Percentiles rank a stretch among this genome's conserved stretches.
phyloP scores from a whole-genome alignment of 2,329 filamentous ascomycete genomes.

The Aspergillus awamori region DNA sequence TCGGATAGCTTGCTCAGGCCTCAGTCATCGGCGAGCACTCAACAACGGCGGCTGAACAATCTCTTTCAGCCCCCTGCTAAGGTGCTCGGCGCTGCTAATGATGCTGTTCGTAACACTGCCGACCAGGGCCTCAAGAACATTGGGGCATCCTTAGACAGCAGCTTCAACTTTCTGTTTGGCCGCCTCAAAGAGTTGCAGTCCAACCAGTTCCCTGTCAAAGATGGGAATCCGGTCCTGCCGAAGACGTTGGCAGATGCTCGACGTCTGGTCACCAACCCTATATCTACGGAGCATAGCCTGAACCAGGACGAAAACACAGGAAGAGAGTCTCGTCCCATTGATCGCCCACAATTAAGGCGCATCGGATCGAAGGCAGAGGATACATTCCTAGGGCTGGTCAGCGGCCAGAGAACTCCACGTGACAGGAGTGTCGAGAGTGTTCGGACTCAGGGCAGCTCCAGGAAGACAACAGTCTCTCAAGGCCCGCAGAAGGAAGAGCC shows the following conservation, averaged over 20 bases:
- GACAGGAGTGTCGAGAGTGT: constrained; percentile 77
- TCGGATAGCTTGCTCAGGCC: constrained; percentile 39
- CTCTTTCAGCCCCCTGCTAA: constrained; percentile 83
- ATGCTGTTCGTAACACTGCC: constrained; percentile 82
- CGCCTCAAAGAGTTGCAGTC: constrained; percentile 71
- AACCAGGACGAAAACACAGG: constrained; percentile 57
- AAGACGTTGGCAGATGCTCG: constrained; percentile 92
- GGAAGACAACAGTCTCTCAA: constrained; percentile 38
- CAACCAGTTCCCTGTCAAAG: constrained; percentile 52
- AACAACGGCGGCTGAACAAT: constrained; percentile 79
- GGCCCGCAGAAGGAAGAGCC: constrained; percentile 28
- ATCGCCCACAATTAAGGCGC: constrained; percentile 38
- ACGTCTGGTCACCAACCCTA: constrained; percentile 71
- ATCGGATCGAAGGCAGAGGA: constrained; percentile 58
- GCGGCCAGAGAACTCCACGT: constrained; percentile 63
- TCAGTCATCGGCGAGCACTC: constrained; percentile 45
- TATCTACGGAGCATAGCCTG: constrained; percentile 49
- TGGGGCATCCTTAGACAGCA: constrained; percentile 84
- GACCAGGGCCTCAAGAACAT: constrained; percentile 93
- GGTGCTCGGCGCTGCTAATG: constrained; percentile 78
- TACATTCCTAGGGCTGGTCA: constrained; percentile 70
- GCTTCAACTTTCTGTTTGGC: constrained; percentile 90
- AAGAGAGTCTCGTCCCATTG: constrained; percentile 42
- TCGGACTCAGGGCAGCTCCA: constrained; percentile 42
- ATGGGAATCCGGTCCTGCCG: constrained; percentile 62